phyloP scores from a whole-genome alignment of 108 stramenopile species.

The Aurantiochytrium sp. region DNA sequence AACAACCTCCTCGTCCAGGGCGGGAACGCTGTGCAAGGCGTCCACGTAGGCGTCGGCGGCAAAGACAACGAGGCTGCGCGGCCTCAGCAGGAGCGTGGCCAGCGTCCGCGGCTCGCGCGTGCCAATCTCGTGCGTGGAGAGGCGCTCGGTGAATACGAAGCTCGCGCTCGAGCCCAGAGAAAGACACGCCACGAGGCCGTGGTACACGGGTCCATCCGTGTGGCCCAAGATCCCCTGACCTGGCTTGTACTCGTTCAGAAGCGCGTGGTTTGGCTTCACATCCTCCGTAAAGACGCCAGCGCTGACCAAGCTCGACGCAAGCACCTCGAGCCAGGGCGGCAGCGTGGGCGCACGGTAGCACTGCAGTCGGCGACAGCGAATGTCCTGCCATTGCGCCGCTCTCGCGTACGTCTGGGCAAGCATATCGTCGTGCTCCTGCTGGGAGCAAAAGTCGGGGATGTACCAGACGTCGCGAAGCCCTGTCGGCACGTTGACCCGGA shows the following conservation, averaged over 20 bases:
- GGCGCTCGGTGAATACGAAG: conserved; percentile 29
- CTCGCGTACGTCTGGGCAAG: background rate
- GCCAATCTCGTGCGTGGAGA: background rate
- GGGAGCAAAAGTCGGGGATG: background rate
- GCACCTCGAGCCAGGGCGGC: background rate
- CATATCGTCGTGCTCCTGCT: background rate
- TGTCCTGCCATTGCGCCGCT: background rate
- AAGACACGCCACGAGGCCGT: conserved; percentile 43
- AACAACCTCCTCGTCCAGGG: background rate
- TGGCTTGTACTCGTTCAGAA: conserved; percentile 49
- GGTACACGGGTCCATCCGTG: conserved; percentile 54
- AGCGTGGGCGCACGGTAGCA: background rate
- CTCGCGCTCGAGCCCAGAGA: conserved; percentile 38
- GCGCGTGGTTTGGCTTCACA: conserved; percentile 46
- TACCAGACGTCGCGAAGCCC: background rate
- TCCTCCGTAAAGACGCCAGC: conserved; percentile 40
- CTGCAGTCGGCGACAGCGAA: background rate
- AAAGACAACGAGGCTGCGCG: background rate
- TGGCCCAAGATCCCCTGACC: conserved; percentile 52
- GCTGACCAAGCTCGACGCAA: conserved; percentile 18
- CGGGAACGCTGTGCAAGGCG: background rate
- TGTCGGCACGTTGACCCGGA: background rate
- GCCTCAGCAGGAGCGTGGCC: background rate
- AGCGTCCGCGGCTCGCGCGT: background rate
- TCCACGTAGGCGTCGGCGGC: background rate